Percentiles rank a stretch among this genome's conserved stretches.
Conservation (phyloP, 768 basidiomycete genomes). For the Serendipita vermifera region DNA sequence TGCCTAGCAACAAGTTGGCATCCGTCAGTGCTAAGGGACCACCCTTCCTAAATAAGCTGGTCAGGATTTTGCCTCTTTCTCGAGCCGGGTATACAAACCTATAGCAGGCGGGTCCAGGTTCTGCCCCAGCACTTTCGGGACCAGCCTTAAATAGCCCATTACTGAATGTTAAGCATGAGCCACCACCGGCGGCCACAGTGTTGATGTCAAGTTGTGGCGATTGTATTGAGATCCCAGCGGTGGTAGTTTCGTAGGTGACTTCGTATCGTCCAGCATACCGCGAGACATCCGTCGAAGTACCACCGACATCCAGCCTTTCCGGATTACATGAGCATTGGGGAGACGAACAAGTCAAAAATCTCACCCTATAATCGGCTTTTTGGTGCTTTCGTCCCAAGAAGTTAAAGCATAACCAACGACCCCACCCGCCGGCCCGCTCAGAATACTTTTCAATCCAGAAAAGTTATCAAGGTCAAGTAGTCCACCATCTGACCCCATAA, state of each 20-base stretch:
- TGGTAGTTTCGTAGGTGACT: conserved; percentile 89
- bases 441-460: conserved; percentile 83
- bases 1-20: conserved; percentile 80
- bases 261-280: conserved; percentile 86
- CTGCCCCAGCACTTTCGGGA: conserved; percentile 84
- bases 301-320: conserved; percentile 78
- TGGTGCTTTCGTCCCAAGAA: conserved; percentile 58
- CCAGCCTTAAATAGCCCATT: conserved; percentile 87
- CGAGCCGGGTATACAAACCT: conserved; percentile 35
- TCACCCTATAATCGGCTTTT: conserved; percentile 72
- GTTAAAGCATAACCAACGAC: conserved; percentile 92
- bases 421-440: conserved; percentile 89
- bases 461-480: conserved; percentile 70
- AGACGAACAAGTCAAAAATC: conserved; percentile 17
- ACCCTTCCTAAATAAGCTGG: conserved; percentile 50
- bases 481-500: conserved; percentile 92
- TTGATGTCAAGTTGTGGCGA: conserved; percentile 92
- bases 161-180: conserved; percentile 74
- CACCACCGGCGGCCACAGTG: conserved; percentile 91
- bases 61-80: neutral
- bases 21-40: conserved; percentile 88
- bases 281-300: conserved; percentile 91
- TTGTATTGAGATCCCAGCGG: conserved; percentile 85
- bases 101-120: conserved; percentile 89
- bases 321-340: conserved; percentile 7